Evolutionary conservation across 2,329 filamentous ascomycete genomes (phyloP).

Genomic region (Phoma sp.): DNA sequence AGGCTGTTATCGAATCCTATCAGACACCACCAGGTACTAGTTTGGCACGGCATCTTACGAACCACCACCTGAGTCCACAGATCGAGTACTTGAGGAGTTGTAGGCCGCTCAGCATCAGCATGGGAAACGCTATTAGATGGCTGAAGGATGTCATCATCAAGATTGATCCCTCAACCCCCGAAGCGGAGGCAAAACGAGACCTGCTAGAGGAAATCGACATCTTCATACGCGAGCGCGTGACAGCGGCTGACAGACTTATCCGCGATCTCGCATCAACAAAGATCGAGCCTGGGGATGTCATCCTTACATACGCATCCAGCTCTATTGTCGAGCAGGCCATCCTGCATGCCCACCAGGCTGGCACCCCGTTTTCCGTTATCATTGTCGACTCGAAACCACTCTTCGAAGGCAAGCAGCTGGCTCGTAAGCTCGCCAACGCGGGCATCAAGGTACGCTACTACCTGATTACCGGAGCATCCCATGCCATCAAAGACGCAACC

Average conservation of each 20-base stretch:
- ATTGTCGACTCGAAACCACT: slow-evolving; percentile 80
- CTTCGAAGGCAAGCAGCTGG: slow-evolving; percentile 74
- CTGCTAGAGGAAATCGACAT: slow-evolving; percentile 83
- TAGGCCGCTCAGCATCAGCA: slow-evolving; percentile 93
- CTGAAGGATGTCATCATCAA: slow-evolving; percentile 92
- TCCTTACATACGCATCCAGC: slow-evolving; percentile 87
- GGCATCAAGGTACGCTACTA: slow-evolving; percentile 83
- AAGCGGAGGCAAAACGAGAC: slow-evolving; percentile 79
- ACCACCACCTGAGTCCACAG: slow-evolving; percentile 89
- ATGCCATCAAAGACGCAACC: slow-evolving; percentile 74
- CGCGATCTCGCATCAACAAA: slow-evolving; percentile 76
- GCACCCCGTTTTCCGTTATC: slow-evolving; percentile 81
- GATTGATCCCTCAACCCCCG: slow-evolving; percentile 84
- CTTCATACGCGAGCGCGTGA: slow-evolving; percentile 90
- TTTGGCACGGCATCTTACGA: slow-evolving; percentile 87
- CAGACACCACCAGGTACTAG: slow-evolving; percentile 84
- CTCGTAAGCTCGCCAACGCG: slow-evolving; percentile 71
- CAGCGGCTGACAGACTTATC: slow-evolving; percentile 85
- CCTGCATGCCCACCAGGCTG: slow-evolving; percentile 71
- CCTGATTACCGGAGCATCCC: slow-evolving; percentile 78
- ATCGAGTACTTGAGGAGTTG: slow-evolving; percentile 94
- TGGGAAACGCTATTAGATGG: slow-evolving; percentile 96
- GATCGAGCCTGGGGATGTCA: slow-evolving; percentile 79
- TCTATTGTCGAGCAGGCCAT: slow-evolving; percentile 86
- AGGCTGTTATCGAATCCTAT: slow-evolving; percentile 92